These are phyloP conservation scores for Coelastrella sp. DNA, from an alignment of 139 green algal genomes.

Conservation along the genomic window DNA sequence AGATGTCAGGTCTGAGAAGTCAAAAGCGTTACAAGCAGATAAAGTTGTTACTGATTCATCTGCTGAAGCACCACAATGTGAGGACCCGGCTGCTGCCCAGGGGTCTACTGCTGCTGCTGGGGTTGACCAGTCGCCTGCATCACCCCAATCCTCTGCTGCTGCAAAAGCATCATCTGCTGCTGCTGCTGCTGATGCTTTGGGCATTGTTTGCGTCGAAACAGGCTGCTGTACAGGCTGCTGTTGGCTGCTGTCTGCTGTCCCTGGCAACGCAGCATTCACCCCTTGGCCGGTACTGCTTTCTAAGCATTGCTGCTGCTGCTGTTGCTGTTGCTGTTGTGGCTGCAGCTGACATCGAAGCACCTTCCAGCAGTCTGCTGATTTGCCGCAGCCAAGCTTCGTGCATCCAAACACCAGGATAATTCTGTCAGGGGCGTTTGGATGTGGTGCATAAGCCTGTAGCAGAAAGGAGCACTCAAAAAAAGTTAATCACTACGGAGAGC, in stretches of 20 bases:
- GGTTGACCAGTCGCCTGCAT: neutral
- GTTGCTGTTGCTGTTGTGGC: constrained; percentile 22
- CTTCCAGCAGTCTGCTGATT: constrained; percentile 58
- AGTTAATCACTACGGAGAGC: no score
- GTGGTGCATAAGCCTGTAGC: constrained; percentile 64
- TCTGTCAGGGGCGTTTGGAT: constrained; percentile 8
- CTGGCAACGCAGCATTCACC: no score
- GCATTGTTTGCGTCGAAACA: neutral
- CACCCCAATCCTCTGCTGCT: constrained; percentile 41
- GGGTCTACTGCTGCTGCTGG: constrained; percentile 19
- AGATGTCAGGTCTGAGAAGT: constrained; percentile 68
- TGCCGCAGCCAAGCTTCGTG: constrained; percentile 57
- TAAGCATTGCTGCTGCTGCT: no score
- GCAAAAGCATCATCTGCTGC: neutral
- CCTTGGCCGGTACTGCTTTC: neutral
- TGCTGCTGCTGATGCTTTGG: constrained; percentile 43
- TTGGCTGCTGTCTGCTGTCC: no score
- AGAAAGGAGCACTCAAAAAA: no score
- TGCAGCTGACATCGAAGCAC: constrained; percentile 61
- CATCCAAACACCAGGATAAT: constrained; percentile 67
- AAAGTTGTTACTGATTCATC: neutral
- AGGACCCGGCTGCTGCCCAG: neutral
- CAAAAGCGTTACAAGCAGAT: constrained; percentile 47
- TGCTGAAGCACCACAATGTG: no score
- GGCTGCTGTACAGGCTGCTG: no score